Evolutionary conservation across 306 rosid genomes (phyloP).

Genomic region (Pachyrhizus erosus): DNA sequence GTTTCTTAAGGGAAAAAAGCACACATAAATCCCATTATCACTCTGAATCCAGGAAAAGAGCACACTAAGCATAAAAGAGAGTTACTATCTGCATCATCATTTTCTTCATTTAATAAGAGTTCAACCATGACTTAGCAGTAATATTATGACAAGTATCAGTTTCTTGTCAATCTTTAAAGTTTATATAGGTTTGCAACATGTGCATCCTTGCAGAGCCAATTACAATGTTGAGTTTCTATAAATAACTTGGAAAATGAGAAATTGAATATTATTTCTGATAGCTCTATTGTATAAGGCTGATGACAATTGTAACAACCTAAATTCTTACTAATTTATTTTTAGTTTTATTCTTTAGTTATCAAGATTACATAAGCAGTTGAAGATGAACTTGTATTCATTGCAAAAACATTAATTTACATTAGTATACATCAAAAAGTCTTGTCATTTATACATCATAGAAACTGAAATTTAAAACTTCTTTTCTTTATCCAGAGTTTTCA

Average conservation of each 20-base stretch:
- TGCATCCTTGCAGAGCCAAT: background rate
- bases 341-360: too few species aligned
- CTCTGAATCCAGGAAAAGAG: background rate
- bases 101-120: constrained; percentile 33
- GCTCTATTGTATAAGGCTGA: background rate
- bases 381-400: too few species aligned
- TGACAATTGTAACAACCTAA: too few species aligned
- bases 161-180: constrained; percentile 25
- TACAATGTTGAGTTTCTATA: background rate
- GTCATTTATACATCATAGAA: too few species aligned
- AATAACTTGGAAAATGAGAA: background rate
- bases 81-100: constrained; percentile 13
- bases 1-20: constrained; percentile 20
- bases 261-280: background rate
- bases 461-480: too few species aligned
- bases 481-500: too few species aligned
- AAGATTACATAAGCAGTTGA: too few species aligned
- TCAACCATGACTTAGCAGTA: background rate
- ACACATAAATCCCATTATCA: background rate
- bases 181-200: constrained; percentile 9
- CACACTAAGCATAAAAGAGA: background rate
- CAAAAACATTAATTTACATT: too few species aligned
- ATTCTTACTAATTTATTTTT: too few species aligned
- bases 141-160: background rate
- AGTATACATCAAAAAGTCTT: too few species aligned